phyloP scores from a whole-genome alignment of 129 eudicot genomes.

The Pittosporum tobira region DNA sequence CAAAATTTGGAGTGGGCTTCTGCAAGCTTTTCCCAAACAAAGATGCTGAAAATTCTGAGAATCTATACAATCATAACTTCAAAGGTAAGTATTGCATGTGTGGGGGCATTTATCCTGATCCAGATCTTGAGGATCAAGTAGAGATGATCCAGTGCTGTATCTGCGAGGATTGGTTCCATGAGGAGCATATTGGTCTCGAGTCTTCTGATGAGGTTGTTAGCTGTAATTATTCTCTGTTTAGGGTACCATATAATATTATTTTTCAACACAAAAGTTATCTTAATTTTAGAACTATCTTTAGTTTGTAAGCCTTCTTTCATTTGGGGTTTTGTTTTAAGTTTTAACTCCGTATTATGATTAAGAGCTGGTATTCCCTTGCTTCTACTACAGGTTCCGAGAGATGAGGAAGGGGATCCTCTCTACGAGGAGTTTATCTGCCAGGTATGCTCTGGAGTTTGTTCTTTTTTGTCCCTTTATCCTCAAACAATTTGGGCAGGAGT shows the following conservation, averaged over 20 bases:
- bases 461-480: slow-evolving; percentile 61
- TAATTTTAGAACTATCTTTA: neutral
- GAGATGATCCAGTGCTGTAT: slow-evolving; percentile 92
- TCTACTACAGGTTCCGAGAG: slow-evolving; percentile 62
- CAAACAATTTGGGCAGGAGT: slow-evolving; percentile 36
- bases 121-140: slow-evolving; percentile 68
- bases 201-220: slow-evolving; percentile 49
- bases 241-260: neutral
- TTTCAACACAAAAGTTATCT: neutral
- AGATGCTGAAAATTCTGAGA: slow-evolving; percentile 75
- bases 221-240: slow-evolving; percentile 1
- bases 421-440: slow-evolving; percentile 89
- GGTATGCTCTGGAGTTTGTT: slow-evolving; percentile 49
- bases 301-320: neutral
- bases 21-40: slow-evolving; percentile 80
- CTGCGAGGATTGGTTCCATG: slow-evolving; percentile 99
- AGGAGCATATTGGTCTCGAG: slow-evolving; percentile 75
- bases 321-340: neutral
- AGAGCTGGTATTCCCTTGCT: neutral
- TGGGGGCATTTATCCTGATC: slow-evolving; percentile 91
- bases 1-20: slow-evolving; percentile 73
- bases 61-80: slow-evolving; percentile 80
- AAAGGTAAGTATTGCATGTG: slow-evolving; percentile 91
- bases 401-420: slow-evolving; percentile 80
- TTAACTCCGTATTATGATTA: neutral